phyloP scores from a whole-genome alignment of 306 rosid genomes.

The Abrus pulchellus region DNA sequence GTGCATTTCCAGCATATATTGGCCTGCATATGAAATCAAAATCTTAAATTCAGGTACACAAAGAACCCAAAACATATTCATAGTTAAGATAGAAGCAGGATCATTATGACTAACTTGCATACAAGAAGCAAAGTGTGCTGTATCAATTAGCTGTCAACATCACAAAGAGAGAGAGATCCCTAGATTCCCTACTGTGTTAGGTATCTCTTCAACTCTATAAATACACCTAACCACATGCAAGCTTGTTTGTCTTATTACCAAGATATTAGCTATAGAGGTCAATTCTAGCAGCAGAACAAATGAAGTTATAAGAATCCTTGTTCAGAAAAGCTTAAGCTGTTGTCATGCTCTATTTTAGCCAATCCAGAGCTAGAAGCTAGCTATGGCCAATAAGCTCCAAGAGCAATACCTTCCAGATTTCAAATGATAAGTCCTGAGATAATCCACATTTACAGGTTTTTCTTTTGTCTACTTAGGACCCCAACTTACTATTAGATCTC shows the following conservation, averaged over 20 bases:
- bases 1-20: conserved; percentile 97
- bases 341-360: conserved; percentile 7
- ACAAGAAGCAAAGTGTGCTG: conserved; percentile 7
- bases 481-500: conserved; percentile 17
- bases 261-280: conserved; percentile 13
- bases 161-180: neutral
- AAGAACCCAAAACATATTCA: conserved; percentile 31
- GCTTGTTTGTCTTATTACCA: conserved; percentile 1
- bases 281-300: conserved; percentile 7
- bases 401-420: conserved; percentile 4
- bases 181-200: neutral
- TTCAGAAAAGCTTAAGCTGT: conserved; percentile 22
- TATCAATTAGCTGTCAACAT: conserved; percentile 21
- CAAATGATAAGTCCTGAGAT: conserved; percentile 16
- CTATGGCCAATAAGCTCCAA: conserved; percentile 7
- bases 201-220: conserved; percentile 32
- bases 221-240: conserved; percentile 1
- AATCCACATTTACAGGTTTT: conserved; percentile 37
- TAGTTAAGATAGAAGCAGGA: conserved; percentile 30
- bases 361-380: conserved; percentile 18
- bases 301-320: conserved; percentile 16
- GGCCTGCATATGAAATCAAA: conserved; percentile 72
- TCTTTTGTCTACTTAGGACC: conserved; percentile 16
- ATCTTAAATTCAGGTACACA: conserved; percentile 37
- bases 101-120: conserved; percentile 26